Base-by-base conservation (phyloP, 768 basidiomycete species). In the Lactarius pseudohatsudake region DNA sequence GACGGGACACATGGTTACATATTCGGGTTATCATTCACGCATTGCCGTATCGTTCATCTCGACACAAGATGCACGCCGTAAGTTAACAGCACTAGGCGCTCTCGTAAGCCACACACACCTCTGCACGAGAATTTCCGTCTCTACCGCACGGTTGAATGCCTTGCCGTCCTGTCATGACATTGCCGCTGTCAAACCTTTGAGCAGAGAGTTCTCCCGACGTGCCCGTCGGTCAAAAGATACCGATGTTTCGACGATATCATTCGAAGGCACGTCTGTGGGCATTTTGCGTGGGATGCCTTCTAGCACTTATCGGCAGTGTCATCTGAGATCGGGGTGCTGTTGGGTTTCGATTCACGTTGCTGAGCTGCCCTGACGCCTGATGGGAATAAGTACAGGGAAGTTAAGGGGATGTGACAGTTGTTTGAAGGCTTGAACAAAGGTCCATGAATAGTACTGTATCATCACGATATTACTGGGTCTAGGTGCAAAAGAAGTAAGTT, bases 91-190 rank as follows among this genome's bases (percentile, higher is more conserved):
- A 38, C 10, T 57, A 62, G 57, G 32, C n/a, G 26, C 57, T 53
- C 38, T 70, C 59, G 4, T 62, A 26, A 22, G 69, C 69, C 11
- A 65, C 64, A 36, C 64, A 36, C 67, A 74, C 61, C 71, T 68
- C 28, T 59, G 57, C 50, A 76, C 83, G 64, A 89, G 74, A 65
- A 80, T 72, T 45, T 85, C 76, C 20, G 91, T 90, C 43, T 82
- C 83, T 1, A 92, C 85, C 2, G 89, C 92, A 20, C 86, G 76
- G 75, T 80, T 81, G 74, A 93, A 94, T 75, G 85, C 80, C n/a
- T 86, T 89, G 62, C 92, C 77, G 71, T 86, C 85, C 16, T 30
- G 85, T 85, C 15, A 86, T 76, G 66, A 83, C 74, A 18, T 82
- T 81, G 1, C 69, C 57, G 70, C 85, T 85, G 8, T 26, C 59